A percentile compares a stretch with the other conserved stretches of the same genome.
phyloP scores from a whole-genome alignment of 129 eudicot genomes.

The Pseudognaphalium luteoalbum region DNA sequence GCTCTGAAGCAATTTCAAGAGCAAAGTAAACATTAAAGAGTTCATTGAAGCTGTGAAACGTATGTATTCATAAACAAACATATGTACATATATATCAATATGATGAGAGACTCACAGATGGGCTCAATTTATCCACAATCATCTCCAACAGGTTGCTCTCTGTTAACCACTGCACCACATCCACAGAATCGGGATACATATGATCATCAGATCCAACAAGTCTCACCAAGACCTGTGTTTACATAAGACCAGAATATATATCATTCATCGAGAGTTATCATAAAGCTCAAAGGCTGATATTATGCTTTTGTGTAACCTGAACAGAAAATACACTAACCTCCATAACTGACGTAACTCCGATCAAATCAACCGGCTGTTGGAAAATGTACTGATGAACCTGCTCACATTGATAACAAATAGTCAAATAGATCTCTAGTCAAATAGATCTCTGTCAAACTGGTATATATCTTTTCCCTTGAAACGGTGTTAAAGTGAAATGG shows the following conservation, averaged over 20 bases:
- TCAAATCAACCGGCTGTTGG: conserved; percentile 79
- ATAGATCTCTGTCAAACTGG: neutral
- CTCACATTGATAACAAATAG: conserved; percentile 3
- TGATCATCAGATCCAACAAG: conserved; percentile 93
- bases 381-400: conserved; percentile 83
- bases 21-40: neutral
- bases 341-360: conserved; percentile 90
- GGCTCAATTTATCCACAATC: conserved; percentile 89
- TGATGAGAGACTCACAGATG: conserved; percentile 54
- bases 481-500: neutral
- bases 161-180: conserved; percentile 88
- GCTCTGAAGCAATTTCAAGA: conserved; percentile 41
- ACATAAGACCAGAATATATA: conserved; percentile 25
- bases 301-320: neutral
- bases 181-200: conserved; percentile 68
- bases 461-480: neutral
- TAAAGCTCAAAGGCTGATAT: conserved; percentile 21
- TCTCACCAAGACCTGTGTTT: conserved; percentile 71
- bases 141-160: conserved; percentile 86
- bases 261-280: conserved; percentile 13
- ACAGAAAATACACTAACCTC: conserved; percentile 55
- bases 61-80: neutral
- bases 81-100: neutral
- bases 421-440: too few relatives aligned
- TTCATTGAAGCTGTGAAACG: neutral